These are phyloP conservation scores for Aphanomyces euteiches DNA, from an alignment of 352 stramenopile species.

Conservation along the genomic window DNA sequence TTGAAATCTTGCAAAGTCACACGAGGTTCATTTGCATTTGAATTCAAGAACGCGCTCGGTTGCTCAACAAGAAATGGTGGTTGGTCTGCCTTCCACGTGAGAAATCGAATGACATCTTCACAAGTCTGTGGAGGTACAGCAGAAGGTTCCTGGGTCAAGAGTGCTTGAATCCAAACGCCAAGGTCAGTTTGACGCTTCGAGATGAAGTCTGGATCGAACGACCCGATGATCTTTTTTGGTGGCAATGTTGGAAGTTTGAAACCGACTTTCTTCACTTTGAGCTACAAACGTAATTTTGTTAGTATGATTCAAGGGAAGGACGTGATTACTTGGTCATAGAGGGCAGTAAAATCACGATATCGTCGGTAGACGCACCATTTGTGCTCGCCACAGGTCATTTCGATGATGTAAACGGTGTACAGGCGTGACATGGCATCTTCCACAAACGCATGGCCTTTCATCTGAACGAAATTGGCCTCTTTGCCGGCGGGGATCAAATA, in stretches of 20 bases:
- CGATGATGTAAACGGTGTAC: conserved; percentile 76
- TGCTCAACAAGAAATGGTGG: conserved; percentile 65
- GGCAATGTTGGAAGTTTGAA: conserved; percentile 71
- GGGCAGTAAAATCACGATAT: conserved; percentile 80
- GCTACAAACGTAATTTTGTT: not conserved
- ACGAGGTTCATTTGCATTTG: conserved; percentile 38
- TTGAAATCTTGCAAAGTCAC: conserved; percentile 69
- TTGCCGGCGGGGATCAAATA: conserved; percentile 71
- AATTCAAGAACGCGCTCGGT: conserved; percentile 21
- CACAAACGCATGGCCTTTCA: conserved; percentile 67
- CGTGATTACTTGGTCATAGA: conserved; percentile 60
- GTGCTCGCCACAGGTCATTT: conserved; percentile 71
- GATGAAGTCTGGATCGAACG: conserved; percentile 79
- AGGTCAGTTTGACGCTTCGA: conserved; percentile 65
- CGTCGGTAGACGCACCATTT: conserved; percentile 80
- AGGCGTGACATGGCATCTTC: conserved; percentile 68
- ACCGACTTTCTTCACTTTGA: conserved; percentile 37
- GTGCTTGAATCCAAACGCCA: conserved; percentile 56
- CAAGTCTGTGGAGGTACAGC: conserved; percentile 66
- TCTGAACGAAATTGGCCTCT: conserved; percentile 70
- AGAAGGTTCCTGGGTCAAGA: conserved; percentile 68
- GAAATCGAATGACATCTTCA: conserved; percentile 73
- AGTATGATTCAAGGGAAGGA: not conserved
- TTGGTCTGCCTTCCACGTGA: conserved; percentile 80
- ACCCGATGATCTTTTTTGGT: conserved; percentile 80